These are phyloP conservation scores for Lindgomyces ingoldianus DNA, from an alignment of 495 filamentous ascomycete species.

Conservation along the genomic window DNA sequence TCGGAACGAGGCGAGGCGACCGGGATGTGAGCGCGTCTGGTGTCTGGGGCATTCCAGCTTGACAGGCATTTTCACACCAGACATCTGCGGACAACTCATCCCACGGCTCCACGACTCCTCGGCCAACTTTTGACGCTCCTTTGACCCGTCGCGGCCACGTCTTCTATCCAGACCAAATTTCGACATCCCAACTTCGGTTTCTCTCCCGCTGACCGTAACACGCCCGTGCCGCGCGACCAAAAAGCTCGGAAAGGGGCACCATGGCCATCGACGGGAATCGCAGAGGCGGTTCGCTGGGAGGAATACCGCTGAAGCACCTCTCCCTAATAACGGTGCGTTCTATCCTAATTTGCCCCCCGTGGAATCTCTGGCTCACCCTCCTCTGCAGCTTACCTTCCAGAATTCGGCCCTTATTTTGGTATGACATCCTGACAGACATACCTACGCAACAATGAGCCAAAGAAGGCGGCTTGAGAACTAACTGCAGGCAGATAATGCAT, in stretches of 20 bases:
- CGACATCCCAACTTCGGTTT: neutral
- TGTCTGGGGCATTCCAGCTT: neutral
- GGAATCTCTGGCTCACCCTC: neutral
- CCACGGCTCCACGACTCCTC: neutral
- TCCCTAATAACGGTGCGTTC: conserved; percentile 73
- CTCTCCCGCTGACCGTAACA: neutral
- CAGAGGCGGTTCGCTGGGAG: conserved; percentile 41
- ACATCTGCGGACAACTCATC: neutral
- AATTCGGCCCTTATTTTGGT: conserved; percentile 77
- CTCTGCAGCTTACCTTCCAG: conserved; percentile 69
- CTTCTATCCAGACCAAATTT: neutral
- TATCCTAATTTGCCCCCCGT: neutral
- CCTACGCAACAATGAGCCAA: neutral
- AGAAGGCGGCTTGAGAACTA: neutral
- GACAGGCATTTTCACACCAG: neutral
- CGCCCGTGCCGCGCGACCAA: no score
- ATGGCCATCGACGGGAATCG: conserved; percentile 35
- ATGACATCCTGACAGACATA: conserved; percentile 36
- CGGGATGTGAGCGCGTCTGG: neutral
- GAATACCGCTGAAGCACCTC: conserved; percentile 72
- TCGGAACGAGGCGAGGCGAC: neutral
- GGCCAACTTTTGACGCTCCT: conserved; percentile 19
- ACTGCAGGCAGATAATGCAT: conserved; percentile 68
- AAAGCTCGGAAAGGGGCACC: conserved; percentile 5
- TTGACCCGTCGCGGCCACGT: neutral